Evolutionary conservation across 148 eudicot species (phyloP).

Genomic region (Hydrangea macrophylla): DNA sequence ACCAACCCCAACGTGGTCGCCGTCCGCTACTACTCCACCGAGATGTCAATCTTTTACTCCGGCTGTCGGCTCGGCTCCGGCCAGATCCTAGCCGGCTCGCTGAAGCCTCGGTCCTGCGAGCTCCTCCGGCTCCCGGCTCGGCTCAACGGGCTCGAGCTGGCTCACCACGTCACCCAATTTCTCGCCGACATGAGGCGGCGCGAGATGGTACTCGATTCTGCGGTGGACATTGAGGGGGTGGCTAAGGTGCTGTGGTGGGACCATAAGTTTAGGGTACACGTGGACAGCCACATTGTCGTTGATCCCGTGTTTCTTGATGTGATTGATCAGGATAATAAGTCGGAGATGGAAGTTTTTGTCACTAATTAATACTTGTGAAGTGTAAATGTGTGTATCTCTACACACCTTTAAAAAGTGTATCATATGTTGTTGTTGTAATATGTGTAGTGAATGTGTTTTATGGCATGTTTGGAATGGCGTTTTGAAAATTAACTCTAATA

Average conservation of each 20-base stretch:
- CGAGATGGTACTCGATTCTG: constrained; percentile 79
- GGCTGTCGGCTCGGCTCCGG: constrained; percentile 76
- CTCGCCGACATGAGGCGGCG: constrained; percentile 56
- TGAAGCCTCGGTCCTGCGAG: constrained; percentile 60
- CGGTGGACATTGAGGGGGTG: constrained; percentile 60
- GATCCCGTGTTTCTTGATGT: constrained; percentile 91
- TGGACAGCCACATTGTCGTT: constrained; percentile 70
- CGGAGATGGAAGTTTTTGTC: constrained; percentile 57
- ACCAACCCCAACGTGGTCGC: constrained; percentile 84
- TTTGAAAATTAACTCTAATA: no score
- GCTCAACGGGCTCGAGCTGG: constrained; percentile 73
- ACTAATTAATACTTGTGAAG: no score
- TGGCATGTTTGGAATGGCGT: no score
- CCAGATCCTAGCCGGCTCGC: constrained; percentile 62
- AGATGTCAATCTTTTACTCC: constrained; percentile 71
- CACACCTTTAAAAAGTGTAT: no score
- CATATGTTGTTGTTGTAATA: no score
- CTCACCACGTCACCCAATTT: constrained; percentile 50
- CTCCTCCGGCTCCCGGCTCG: constrained; percentile 62
- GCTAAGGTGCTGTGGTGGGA: constrained; percentile 80
- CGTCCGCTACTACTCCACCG: constrained; percentile 55
- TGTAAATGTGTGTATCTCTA: no score
- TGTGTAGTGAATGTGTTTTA: no score
- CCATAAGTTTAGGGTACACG: constrained; percentile 72
- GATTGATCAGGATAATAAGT: constrained; percentile 69